Evolutionary conservation across 2,329 filamentous ascomycete genomes (phyloP).

Genomic region (Talaromyces marneffei): DNA sequence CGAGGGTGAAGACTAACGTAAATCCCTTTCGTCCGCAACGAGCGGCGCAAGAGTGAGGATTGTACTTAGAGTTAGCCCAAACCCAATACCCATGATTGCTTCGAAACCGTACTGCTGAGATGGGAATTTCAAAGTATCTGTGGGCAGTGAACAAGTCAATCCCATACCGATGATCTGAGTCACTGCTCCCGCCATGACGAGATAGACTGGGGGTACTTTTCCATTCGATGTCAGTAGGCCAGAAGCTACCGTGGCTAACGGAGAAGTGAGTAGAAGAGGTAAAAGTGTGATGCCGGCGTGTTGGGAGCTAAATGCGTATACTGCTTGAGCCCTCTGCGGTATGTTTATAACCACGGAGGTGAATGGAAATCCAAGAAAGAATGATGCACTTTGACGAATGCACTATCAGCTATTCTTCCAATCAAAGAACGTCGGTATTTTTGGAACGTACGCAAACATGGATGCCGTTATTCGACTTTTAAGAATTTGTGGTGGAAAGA

Average conservation of each 20-base stretch:
- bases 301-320: constrained; percentile 26
- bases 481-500: constrained; percentile 33
- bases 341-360: constrained; percentile 25
- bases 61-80: constrained; percentile 29
- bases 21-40: constrained; percentile 26
- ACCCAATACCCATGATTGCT: constrained; percentile 34
- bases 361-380: constrained; percentile 23
- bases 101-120: constrained; percentile 30
- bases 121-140: constrained; percentile 16
- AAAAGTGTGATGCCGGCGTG: constrained; percentile 31
- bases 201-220: constrained; percentile 26
- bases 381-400: background rate
- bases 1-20: constrained; percentile 20
- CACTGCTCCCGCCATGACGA: constrained; percentile 24
- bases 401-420: background rate
- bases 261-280: constrained; percentile 29
- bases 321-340: constrained; percentile 34
- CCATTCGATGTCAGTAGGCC: constrained; percentile 26
- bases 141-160: constrained; percentile 22
- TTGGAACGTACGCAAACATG: constrained; percentile 29
- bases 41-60: constrained; percentile 29
- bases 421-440: too few species aligned
- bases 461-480: constrained; percentile 28
- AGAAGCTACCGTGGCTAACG: constrained; percentile 22
- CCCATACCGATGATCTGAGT: constrained; percentile 33